Conservation (phyloP, 108 stramenopile species). For the Nannochloropsis salina region DNA sequence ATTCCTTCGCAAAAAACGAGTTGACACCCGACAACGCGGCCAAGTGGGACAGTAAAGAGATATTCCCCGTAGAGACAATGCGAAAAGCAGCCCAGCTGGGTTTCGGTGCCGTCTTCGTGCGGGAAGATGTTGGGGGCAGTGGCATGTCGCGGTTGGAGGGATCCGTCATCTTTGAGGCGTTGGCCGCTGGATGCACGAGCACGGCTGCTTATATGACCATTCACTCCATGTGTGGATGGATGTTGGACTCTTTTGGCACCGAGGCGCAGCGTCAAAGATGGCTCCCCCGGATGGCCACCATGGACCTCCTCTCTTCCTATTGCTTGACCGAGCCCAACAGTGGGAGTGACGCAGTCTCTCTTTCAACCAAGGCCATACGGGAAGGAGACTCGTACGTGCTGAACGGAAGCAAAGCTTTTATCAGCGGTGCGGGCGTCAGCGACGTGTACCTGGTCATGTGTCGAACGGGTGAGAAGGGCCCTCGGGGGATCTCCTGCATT, state of each 20-base stretch:
- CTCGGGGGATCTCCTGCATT: constrained; percentile 48
- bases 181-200: constrained; percentile 45
- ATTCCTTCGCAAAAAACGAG: constrained; percentile 39
- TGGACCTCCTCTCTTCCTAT: constrained; percentile 49
- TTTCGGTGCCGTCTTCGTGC: constrained; percentile 41
- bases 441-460: constrained; percentile 55
- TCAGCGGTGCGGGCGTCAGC: constrained; percentile 49
- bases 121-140: constrained; percentile 39
- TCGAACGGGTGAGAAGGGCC: constrained; percentile 43
- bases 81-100: constrained; percentile 46
- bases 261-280: constrained; percentile 31
- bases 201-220: constrained; percentile 54
- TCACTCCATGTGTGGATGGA: constrained; percentile 55
- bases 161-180: constrained; percentile 44
- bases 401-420: constrained; percentile 52
- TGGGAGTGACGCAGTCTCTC: constrained; percentile 45
- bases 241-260: constrained; percentile 49
- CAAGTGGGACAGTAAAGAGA: constrained; percentile 48
- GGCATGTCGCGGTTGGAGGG: constrained; percentile 43
- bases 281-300: constrained; percentile 41
- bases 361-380: constrained; percentile 38
- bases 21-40: constrained; percentile 34
- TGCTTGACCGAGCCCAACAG: constrained; percentile 47
- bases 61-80: constrained; percentile 46
- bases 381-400: constrained; percentile 61